These are phyloP conservation scores for Cinnamomum chago DNA, from an alignment of 164 flowering plant genomes.

Conservation along the genomic window DNA sequence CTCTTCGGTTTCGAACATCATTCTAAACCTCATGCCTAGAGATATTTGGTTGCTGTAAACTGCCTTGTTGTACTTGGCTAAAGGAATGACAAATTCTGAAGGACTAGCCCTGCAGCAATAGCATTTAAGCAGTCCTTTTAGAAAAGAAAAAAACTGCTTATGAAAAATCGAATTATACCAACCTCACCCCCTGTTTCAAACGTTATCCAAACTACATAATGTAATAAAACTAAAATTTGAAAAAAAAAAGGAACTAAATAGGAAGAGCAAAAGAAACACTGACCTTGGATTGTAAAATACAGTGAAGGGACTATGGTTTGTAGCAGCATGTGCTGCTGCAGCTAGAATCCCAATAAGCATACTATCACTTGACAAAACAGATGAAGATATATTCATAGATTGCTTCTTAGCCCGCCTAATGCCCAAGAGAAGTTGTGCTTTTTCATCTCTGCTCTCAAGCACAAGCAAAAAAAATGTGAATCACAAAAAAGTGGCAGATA, in stretches of 20 bases:
- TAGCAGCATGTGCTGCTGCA: constrained; percentile 98
- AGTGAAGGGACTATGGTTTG: constrained; percentile 87
- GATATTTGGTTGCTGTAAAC: constrained; percentile 75
- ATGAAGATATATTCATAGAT: constrained; percentile 78
- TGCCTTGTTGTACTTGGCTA: constrained; percentile 93
- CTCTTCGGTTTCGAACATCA: constrained; percentile 98
- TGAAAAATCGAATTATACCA: background rate
- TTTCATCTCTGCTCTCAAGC: constrained; percentile 68
- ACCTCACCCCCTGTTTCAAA: background rate
- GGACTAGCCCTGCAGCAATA: constrained; percentile 76
- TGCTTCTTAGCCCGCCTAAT: constrained; percentile 89
- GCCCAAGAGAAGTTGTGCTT: constrained; percentile 87
- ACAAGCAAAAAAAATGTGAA: background rate
- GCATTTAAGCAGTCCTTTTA: background rate
- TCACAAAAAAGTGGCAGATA: background rate
- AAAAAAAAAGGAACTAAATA: background rate
- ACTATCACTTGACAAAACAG: constrained; percentile 96
- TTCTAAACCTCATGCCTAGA: constrained; percentile 95
- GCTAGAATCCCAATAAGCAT: constrained; percentile 99
- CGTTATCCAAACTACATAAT: background rate
- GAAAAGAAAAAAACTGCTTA: background rate
- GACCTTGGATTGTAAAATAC: constrained; percentile 90
- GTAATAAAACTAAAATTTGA: background rate
- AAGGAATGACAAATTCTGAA: constrained; percentile 92
- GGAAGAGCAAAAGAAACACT: background rate